Base-by-base conservation (phyloP, 495 filamentous ascomycete species). In the Aspergillus wentii region DNA sequence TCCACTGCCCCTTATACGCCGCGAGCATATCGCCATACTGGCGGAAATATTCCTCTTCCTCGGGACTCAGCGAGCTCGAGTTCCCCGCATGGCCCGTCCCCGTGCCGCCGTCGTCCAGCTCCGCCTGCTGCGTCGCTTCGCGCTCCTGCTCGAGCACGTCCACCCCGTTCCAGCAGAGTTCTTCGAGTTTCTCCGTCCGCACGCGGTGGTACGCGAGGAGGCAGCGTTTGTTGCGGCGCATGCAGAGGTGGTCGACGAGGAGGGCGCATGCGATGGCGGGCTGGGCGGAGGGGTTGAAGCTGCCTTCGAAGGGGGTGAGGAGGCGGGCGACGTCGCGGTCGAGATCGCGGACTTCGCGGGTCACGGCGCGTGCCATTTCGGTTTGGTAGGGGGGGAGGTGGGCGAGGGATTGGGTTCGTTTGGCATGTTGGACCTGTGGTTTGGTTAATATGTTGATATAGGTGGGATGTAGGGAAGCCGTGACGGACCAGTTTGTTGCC, bases 1-100 rank as follows among this genome's bases (percentile, higher is more conserved):
- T 97, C 91, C 92, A 99, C 49, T 95, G 89, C 1, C 94, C 94
- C 61, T 99, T 99, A 64, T 94, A 96, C 11, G 89, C 87, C 16
- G 92, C 88, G 29, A 99, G 68, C 52, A 99, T 75, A 54, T 99
- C 94, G 35, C 82, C 79, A 56, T 94, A 97, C 55, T 86, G 81
- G 36, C 91, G 73, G 26, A 94, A 83, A 59, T 96, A 97, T 55
- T 97, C 94, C 60, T 95, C 92, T 59, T 99, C 94, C 58, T 99
- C 92, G 2, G 94, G 91, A 57, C 90, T 95, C 35, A 99, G 65
- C 46, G 84, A 94, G 62, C 83, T 95, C 38, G 76, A 73, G 39
- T 68, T 72, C 17, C 70, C 71, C 6, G 47, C 45, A 3, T 17
- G 30, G 40, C 69, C 69, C 10, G 55, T 46, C 20, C 55, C 48